Evolutionary conservation across 176 grass and related monocot species (phyloP).

Genomic region (Bromus sterilis): DNA sequence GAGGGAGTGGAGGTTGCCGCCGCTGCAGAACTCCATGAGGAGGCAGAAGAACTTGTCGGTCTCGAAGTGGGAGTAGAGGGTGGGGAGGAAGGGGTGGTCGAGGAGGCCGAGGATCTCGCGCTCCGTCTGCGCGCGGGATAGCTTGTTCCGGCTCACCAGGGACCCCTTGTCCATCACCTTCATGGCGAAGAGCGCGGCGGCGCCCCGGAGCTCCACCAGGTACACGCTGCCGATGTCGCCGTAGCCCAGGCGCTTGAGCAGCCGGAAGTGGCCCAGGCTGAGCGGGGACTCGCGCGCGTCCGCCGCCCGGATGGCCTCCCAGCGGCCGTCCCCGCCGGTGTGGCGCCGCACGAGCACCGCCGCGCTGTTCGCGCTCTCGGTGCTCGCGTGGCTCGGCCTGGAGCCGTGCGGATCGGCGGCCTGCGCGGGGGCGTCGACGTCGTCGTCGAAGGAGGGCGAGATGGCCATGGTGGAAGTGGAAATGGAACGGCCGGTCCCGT

Average conservation of each 20-base stretch:
- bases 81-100: conserved; percentile 91
- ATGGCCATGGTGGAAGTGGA: neutral
- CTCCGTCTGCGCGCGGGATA: conserved; percentile 70
- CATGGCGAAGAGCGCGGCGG: conserved; percentile 68
- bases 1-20: conserved; percentile 93
- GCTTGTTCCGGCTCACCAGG: conserved; percentile 70
- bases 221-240: conserved; percentile 97
- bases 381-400: neutral
- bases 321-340: conserved; percentile 55
- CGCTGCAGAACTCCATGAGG: conserved; percentile 92
- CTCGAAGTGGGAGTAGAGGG: conserved; percentile 88
- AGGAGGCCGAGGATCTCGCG: conserved; percentile 76
- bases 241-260: conserved; percentile 67
- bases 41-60: conserved; percentile 87
- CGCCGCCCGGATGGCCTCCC: conserved; percentile 68
- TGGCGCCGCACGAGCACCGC: conserved; percentile 43
- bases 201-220: conserved; percentile 73
- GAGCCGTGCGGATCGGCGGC: neutral
- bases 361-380: neutral
- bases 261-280: conserved; percentile 82
- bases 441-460: neutral
- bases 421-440: neutral
- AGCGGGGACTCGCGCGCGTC: conserved; percentile 49
- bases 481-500: neutral
- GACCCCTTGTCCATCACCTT: conserved; percentile 95